Base-by-base conservation (phyloP, 2,329 filamentous ascomycete genomes). In the Aspergillus vadensis region DNA sequence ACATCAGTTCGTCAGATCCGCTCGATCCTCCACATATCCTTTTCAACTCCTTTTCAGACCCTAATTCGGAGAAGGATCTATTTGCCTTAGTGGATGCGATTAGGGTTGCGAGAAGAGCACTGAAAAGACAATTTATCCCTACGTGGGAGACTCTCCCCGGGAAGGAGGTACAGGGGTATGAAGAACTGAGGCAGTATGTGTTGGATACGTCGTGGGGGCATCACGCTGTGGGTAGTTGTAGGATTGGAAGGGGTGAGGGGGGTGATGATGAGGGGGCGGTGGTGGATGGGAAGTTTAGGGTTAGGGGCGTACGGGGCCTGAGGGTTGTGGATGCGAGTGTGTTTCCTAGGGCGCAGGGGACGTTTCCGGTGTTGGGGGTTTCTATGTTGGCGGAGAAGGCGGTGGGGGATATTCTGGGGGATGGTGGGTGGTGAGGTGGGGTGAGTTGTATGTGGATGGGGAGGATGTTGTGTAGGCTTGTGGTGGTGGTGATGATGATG, bases 321-420 rank as follows among this genome's bases (percentile, higher is more conserved):
- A 76, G 86, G 27, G 86, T 88, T 2, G 86, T 89, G 0, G 86
- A 89, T 74, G 86, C 85, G 0, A 83, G 80, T 23, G 79, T 83
- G 0, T 88, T 84, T 60, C 83, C 85, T 1, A 77, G 77, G 57
- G 85, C 83, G 57, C 84, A 84, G 1, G 85, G 85, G 63, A 82
- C 77, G 56, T 86, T 83, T 65, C 78, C 82, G 25, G 77, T 80
- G 4, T 69, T 82, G 0, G 79, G 84, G 0, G 81, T 81, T 0
- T 86, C 85, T 65, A 84, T 88, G 72, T 76, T 85, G 5, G 80
- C 79, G 1, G 85, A 88, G 77, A 88, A 88, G 77, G 86, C 86
- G 1, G 82, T 84, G 2, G 85, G 87, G 71, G 81, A 80, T 5
- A 87, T 88, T 55, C 3, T 8, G 25, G 25, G 30, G 30, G 30